Evolutionary conservation across 106 monocot species (phyloP).

Genomic region (Platanthera zijinensis): DNA sequence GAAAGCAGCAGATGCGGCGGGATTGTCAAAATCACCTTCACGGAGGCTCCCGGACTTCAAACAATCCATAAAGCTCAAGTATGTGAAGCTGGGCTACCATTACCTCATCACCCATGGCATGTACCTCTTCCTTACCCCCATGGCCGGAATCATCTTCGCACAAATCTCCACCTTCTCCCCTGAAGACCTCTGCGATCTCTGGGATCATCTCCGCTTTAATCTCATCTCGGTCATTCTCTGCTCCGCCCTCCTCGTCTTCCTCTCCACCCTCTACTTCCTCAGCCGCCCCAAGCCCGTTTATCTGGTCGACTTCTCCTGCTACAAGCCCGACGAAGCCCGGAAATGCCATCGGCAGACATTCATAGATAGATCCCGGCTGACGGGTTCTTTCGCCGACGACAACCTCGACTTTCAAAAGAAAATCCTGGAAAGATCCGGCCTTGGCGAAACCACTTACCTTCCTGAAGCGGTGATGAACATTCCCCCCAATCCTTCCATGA

Average conservation of each 20-base stretch:
- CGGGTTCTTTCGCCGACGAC: constrained; percentile 8
- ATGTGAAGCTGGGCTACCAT: constrained; percentile 20
- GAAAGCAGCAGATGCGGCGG: neutral
- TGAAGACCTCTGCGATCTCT: constrained; percentile 9
- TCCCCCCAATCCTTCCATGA: constrained; percentile 16
- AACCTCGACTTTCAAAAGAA: constrained; percentile 12
- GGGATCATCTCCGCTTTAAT: constrained; percentile 14
- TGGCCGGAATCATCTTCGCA: constrained; percentile 4
- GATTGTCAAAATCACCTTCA: neutral
- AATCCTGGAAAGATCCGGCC: constrained; percentile 15
- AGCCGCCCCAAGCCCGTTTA: constrained; percentile 13
- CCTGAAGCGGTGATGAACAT: constrained; percentile 9
- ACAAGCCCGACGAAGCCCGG: constrained; percentile 15
- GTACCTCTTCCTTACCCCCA: constrained; percentile 14
- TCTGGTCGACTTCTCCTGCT: constrained; percentile 16
- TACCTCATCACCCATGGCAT: constrained; percentile 22
- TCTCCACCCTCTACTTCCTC: constrained; percentile 17
- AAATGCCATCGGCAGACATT: constrained; percentile 8
- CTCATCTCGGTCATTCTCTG: constrained; percentile 12
- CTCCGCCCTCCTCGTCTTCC: constrained; percentile 15
- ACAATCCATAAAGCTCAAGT: constrained; percentile 17
- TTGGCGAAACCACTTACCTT: constrained; percentile 16
- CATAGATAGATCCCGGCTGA: neutral
- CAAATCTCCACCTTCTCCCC: constrained; percentile 17
- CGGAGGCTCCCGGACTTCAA: constrained; percentile 14